A percentile compares a stretch with the other conserved stretches of the same genome.
These are phyloP conservation scores for Aureobasidium sp. DNA, from an alignment of 2,329 filamentous ascomycete genomes.

Conservation along the genomic window DNA sequence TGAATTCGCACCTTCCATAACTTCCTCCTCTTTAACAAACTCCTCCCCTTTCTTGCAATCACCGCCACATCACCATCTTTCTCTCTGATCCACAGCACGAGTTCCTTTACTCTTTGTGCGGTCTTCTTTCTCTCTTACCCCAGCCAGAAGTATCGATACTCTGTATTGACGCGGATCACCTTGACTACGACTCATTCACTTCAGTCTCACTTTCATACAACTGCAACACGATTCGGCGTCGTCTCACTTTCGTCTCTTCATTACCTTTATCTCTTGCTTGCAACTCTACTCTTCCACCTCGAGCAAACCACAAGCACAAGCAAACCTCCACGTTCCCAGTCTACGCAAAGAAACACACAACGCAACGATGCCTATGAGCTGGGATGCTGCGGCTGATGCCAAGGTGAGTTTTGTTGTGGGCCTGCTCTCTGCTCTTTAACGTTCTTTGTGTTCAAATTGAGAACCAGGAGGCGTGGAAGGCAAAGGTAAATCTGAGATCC, in stretches of 20 bases:
- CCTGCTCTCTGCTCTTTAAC: neutral
- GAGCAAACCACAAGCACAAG: neutral
- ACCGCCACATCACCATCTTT: neutral
- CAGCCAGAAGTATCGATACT: neutral
- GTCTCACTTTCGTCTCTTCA: no score
- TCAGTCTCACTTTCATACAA: neutral
- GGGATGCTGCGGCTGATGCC: slow-evolving; percentile 26
- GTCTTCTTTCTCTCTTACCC: no score
- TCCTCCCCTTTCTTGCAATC: no score
- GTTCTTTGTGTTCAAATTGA: neutral
- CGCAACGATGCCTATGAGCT: slow-evolving; percentile 27
- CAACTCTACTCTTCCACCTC: no score
- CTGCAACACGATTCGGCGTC: no score
- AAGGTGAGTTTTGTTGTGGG: slow-evolving; percentile 20
- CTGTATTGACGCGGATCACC: no score
- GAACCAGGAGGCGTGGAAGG: neutral
- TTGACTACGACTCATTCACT: no score
- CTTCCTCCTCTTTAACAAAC: neutral
- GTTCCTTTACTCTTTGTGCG: neutral
- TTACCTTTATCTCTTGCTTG: no score
- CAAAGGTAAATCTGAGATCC: no score
- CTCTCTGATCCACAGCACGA: neutral
- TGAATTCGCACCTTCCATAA: neutral
- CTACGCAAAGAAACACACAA: neutral
- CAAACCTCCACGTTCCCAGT: no score